Conservation (phyloP, 345 rosid species). For the Eucalyptus virginea region DNA sequence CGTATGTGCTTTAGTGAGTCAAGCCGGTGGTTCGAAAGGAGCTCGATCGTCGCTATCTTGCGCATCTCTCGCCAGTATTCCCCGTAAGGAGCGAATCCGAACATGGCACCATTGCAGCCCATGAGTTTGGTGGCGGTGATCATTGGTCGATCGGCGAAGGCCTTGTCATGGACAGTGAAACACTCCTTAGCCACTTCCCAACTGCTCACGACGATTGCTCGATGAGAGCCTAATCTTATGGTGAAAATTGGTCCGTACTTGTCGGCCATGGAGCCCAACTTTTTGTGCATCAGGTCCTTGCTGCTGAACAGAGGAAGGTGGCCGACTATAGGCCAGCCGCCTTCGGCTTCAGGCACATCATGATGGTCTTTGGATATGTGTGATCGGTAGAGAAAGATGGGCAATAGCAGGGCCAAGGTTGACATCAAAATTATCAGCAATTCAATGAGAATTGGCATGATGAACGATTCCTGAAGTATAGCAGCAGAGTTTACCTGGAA, state of each 20-base stretch:
- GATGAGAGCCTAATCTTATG: constrained; percentile 10
- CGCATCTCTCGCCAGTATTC: constrained; percentile 23
- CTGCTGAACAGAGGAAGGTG: constrained; percentile 17
- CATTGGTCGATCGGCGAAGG: constrained; percentile 6
- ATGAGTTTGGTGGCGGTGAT: constrained; percentile 8
- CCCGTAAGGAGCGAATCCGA: constrained; percentile 29
- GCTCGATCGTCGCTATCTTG: constrained; percentile 7
- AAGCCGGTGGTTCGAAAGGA: constrained; percentile 12
- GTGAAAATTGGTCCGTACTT: constrained; percentile 12
- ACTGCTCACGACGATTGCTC: constrained; percentile 5
- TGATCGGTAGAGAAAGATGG: background rate
- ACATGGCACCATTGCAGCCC: constrained; percentile 20
- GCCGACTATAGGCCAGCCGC: constrained; percentile 29
- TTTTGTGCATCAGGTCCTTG: constrained; percentile 1
- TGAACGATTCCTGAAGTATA: background rate
- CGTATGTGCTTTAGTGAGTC: constrained; percentile 8
- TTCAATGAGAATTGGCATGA: background rate
- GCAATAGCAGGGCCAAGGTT: background rate
- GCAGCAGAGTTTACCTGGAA: background rate
- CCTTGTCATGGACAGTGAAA: constrained; percentile 11
- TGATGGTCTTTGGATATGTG: background rate
- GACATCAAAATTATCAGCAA: background rate
- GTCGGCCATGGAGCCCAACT: constrained; percentile 13
- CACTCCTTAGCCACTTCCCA: constrained; percentile 24
- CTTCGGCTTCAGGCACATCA: constrained; percentile 5